Evolutionary conservation across 129 eudicot genomes (phyloP).

Genomic region (Artemisia annua): DNA sequence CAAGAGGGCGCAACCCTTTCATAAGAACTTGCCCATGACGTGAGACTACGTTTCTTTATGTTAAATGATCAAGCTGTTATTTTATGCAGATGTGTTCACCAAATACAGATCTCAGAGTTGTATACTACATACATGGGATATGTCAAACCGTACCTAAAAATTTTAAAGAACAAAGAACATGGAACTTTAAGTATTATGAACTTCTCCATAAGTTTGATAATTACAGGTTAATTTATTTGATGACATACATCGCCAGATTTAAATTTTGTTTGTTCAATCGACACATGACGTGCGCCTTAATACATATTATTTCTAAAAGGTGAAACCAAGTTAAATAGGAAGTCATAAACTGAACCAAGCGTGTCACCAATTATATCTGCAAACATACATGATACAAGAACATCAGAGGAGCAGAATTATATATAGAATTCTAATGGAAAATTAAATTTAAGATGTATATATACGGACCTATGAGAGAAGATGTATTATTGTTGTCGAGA

Average conservation of each 20-base stretch:
- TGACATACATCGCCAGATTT: slow-evolving; percentile 20
- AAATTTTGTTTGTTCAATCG: slow-evolving; percentile 19
- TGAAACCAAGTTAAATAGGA: slow-evolving; percentile 31
- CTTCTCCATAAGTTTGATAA: slow-evolving; percentile 1
- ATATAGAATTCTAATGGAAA: neutral
- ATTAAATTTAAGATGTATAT: slow-evolving; percentile 1
- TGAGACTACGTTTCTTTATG: too few relatives aligned
- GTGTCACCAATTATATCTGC: slow-evolving; percentile 52
- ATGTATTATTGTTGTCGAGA: slow-evolving; percentile 25
- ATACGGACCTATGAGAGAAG: slow-evolving; percentile 43
- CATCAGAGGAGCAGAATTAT: slow-evolving; percentile 1
- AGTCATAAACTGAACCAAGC: slow-evolving; percentile 40
- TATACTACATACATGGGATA: too few relatives aligned
- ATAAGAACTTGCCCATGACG: too few relatives aligned
- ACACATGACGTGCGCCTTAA: slow-evolving; percentile 10
- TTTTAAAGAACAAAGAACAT: neutral
- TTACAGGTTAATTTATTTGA: neutral
- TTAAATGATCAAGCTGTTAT: too few relatives aligned
- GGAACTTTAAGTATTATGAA: neutral
- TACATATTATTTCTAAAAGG: slow-evolving; percentile 33
- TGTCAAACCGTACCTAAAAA: neutral
- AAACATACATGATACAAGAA: neutral
- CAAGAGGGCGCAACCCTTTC: too few relatives aligned
- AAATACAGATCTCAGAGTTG: too few relatives aligned
- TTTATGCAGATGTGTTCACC: too few relatives aligned